Conservation (phyloP, 305 asterid species). For the Lippia alba region DNA sequence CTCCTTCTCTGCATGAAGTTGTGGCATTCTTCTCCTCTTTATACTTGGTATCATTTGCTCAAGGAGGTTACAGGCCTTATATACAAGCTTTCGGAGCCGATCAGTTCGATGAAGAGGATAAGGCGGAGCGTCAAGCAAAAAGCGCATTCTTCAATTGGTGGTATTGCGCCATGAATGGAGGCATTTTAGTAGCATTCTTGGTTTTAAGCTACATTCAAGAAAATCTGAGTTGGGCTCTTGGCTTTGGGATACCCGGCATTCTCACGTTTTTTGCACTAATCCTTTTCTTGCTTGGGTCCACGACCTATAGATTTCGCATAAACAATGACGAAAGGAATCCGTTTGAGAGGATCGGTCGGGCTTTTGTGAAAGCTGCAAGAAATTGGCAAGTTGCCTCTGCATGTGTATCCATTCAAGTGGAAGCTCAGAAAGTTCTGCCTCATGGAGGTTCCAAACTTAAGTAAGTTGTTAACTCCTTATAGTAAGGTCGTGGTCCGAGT, state of each 20-base stretch:
- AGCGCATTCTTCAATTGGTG: slow-evolving; percentile 65
- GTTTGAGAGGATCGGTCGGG: too few relatives aligned
- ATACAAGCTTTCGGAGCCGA: slow-evolving; percentile 52
- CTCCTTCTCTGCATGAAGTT: slow-evolving; percentile 27
- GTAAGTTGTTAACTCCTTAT: neutral
- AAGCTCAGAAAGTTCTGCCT: too few relatives aligned
- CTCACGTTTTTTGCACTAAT: slow-evolving; percentile 32
- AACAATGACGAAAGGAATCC: too few relatives aligned
- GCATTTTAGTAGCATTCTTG: slow-evolving; percentile 33
- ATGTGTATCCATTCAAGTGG: too few relatives aligned
- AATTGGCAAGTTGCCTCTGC: too few relatives aligned
- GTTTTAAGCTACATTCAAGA: slow-evolving; percentile 49
- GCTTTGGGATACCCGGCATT: slow-evolving; percentile 53
- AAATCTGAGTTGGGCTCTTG: slow-evolving; percentile 32
- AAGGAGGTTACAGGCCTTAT: slow-evolving; percentile 49
- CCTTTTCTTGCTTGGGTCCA: too few relatives aligned
- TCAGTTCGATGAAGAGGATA: too few relatives aligned
- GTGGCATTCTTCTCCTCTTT: slow-evolving; percentile 42
- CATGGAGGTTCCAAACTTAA: too few relatives aligned
- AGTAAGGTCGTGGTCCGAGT: too few relatives aligned
- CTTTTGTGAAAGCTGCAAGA: too few relatives aligned
- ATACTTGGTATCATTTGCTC: slow-evolving; percentile 44
- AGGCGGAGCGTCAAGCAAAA: slow-evolving; percentile 29
- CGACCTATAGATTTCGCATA: too few relatives aligned
- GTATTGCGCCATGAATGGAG: slow-evolving; percentile 38